Conservation (phyloP, 2,329 filamentous ascomycete genomes). For the Aureobasidium sp. region DNA sequence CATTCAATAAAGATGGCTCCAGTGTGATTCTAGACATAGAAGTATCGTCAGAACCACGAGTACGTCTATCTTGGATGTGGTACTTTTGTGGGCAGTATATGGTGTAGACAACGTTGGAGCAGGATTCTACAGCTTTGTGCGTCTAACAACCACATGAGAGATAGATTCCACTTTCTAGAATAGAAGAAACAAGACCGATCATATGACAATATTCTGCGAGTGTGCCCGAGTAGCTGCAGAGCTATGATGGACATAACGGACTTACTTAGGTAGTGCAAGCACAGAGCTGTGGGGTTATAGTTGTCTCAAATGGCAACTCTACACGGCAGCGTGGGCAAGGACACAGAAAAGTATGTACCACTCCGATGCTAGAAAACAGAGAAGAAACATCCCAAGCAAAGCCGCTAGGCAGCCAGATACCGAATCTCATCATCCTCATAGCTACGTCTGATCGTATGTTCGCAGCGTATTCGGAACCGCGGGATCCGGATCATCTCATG, state of each 20-base stretch:
- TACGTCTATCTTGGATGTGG: not conserved
- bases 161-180: not conserved
- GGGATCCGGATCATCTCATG: not conserved
- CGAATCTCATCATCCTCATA: not conserved
- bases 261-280: not conserved
- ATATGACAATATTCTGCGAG: too few species aligned
- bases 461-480: not conserved
- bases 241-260: not conserved
- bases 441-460: not conserved
- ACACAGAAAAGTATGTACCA: not conserved
- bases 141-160: not conserved
- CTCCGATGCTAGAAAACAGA: not conserved
- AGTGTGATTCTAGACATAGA: too few species aligned
- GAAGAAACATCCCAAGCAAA: not conserved
- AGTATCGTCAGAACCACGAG: too few species aligned
- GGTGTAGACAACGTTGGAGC: not conserved
- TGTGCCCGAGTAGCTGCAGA: not conserved
- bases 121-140: not conserved
- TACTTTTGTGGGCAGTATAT: not conserved
- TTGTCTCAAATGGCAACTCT: not conserved
- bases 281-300: not conserved
- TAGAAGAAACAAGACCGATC: not conserved
- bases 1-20: too few species aligned
- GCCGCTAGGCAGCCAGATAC: not conserved
- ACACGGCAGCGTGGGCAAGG: not conserved